These are phyloP conservation scores for Malassezia dermatis DNA, from an alignment of 1,284 basidiomycete species.

Conservation along the genomic window DNA sequence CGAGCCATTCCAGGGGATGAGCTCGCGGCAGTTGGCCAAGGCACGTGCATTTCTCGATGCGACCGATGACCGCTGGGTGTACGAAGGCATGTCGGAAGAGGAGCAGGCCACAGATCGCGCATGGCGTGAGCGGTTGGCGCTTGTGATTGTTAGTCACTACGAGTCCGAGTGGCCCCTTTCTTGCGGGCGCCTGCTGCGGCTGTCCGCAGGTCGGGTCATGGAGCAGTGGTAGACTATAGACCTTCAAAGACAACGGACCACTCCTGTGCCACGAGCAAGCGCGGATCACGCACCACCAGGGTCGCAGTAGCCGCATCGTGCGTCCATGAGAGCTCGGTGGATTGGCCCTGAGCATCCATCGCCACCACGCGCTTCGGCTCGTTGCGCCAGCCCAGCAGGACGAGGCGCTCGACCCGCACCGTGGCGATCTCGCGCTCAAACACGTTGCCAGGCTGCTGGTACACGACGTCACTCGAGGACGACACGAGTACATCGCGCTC, in stretches of 20 bases:
- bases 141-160: constrained; percentile 43
- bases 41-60: constrained; percentile 28
- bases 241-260: constrained; percentile 22
- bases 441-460: constrained; percentile 17
- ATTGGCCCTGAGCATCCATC: constrained; percentile 4
- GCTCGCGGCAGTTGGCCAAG: constrained; percentile 23
- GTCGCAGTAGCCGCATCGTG: constrained; percentile 7
- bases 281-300: constrained; percentile 37
- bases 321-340: constrained; percentile 18
- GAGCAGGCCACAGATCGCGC: constrained; percentile 13
- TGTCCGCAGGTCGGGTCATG: constrained; percentile 25
- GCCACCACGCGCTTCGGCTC: constrained; percentile 21
- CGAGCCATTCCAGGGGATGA: constrained; percentile 47
- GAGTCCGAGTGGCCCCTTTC: constrained; percentile 37
- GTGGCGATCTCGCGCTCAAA: constrained; percentile 28
- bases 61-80: background rate
- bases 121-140: constrained; percentile 19
- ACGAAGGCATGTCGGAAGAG: constrained; percentile 2
- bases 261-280: constrained; percentile 26
- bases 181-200: constrained; percentile 27
- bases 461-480: background rate
- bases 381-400: constrained; percentile 29
- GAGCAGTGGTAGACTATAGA: constrained; percentile 14
- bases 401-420: constrained; percentile 39
- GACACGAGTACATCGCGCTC: background rate